phyloP scores from a whole-genome alignment of 371 early-diverging fungal genomes.

The Saksenaea vasiformis region DNA sequence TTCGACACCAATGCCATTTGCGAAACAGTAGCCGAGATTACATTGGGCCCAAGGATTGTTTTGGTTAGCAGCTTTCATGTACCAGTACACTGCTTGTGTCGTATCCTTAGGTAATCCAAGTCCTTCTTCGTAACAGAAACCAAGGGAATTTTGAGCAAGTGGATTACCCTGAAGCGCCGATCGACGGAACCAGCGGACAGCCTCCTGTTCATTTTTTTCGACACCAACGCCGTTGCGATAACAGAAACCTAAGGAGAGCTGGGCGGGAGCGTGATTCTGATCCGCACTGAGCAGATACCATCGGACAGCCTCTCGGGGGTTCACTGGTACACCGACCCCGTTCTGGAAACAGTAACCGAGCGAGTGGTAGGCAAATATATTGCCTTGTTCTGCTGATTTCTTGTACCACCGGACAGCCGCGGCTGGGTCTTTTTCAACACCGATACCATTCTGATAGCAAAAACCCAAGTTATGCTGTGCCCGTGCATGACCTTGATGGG shows the following conservation, averaged over 20 bases:
- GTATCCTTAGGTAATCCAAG: conserved; percentile 67
- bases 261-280: conserved; percentile 68
- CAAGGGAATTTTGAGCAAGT: conserved; percentile 82
- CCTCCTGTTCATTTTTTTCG: conserved; percentile 61
- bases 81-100: conserved; percentile 81
- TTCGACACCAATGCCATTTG: conserved; percentile 79
- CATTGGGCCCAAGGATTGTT: conserved; percentile 90
- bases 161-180: conserved; percentile 75
- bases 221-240: conserved; percentile 75
- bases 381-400: conserved; percentile 73
- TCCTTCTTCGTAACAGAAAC: conserved; percentile 84
- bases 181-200: conserved; percentile 68
- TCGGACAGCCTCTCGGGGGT: conserved; percentile 70
- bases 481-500: conserved; percentile 77
- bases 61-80: conserved; percentile 72
- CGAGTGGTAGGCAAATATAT: conserved; percentile 78
- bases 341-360: conserved; percentile 91
- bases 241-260: conserved; percentile 84
- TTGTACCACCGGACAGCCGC: conserved; percentile 72
- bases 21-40: conserved; percentile 84
- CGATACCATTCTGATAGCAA: conserved; percentile 83
- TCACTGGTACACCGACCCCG: conserved; percentile 75
- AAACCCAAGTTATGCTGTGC: conserved; percentile 88
- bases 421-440: conserved; percentile 60
- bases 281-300: conserved; percentile 73